A percentile compares a stretch with the other conserved stretches of the same genome.
These are phyloP conservation scores for Leptodontidium sp. DNA, from an alignment of 2,329 filamentous ascomycete genomes.

Conservation along the genomic window DNA sequence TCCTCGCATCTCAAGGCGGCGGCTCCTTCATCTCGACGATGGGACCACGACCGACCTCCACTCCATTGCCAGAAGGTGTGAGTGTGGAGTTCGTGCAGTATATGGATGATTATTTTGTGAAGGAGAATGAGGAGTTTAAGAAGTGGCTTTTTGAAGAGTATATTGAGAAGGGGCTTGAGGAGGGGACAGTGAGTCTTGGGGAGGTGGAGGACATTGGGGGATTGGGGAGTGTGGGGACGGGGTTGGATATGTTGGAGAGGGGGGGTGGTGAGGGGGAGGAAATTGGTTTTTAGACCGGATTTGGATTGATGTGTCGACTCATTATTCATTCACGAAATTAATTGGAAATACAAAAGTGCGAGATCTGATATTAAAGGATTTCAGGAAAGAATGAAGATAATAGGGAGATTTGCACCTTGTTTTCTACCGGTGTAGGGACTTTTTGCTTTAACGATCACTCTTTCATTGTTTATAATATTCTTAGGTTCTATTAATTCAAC, in stretches of 20 bases:
- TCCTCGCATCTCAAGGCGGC: background rate
- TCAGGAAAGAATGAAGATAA: no score
- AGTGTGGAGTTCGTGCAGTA: constrained; percentile 4
- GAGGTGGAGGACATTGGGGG: background rate
- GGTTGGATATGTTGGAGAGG: background rate
- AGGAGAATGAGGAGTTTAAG: background rate
- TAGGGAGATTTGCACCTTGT: no score
- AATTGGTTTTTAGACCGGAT: background rate
- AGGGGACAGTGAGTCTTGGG: background rate
- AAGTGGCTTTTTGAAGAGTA: background rate
- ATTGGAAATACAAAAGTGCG: no score
- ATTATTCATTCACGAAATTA: no score
- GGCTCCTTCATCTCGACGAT: background rate
- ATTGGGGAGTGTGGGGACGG: background rate
- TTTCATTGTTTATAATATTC: no score
- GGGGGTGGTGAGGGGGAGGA: background rate
- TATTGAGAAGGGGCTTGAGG: background rate
- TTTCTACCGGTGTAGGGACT: no score
- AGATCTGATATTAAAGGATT: no score
- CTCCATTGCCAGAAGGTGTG: background rate
- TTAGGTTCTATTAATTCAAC: no score
- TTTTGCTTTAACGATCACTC: no score
- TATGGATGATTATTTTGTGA: background rate
- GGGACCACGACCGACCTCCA: background rate
- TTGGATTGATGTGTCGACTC: background rate